Percentiles rank a stretch among this genome's conserved stretches.
Conservation (phyloP, 2,329 filamentous ascomycete species). For the Zalaria obscura region DNA sequence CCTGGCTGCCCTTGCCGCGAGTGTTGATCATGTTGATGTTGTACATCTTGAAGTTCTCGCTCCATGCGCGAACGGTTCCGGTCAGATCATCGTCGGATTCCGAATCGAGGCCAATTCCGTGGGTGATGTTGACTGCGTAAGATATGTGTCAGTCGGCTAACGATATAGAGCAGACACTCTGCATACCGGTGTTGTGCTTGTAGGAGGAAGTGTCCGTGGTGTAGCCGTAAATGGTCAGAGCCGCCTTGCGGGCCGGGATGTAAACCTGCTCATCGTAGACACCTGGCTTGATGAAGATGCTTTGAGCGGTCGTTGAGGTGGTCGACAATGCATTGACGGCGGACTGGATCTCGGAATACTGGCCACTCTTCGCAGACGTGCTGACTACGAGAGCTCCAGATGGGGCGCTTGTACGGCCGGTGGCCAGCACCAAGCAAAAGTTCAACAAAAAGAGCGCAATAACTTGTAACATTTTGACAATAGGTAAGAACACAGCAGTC, state of each 20-base stretch:
- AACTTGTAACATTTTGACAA: conserved; percentile 5
- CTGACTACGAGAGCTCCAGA: conserved; percentile 37
- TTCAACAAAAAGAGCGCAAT: conserved; percentile 6
- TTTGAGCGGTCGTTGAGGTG: conserved; percentile 33
- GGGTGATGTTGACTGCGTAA: conserved; percentile 36
- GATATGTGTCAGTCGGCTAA: too few relatives aligned
- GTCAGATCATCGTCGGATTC: conserved; percentile 40
- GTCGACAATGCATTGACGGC: conserved; percentile 46
- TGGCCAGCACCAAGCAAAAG: conserved; percentile 9
- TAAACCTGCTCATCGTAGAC: conserved; percentile 49
- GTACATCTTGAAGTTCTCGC: conserved; percentile 43
- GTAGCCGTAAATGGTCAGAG: conserved; percentile 44
- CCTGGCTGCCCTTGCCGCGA: conserved; percentile 34
- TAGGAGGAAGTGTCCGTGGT: conserved; percentile 40
- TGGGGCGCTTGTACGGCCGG: conserved; percentile 30
- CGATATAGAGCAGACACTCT: too few relatives aligned
- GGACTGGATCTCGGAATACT: conserved; percentile 37
- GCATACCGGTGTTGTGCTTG: conserved; percentile 30
- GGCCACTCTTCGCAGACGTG: conserved; percentile 18
- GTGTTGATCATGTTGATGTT: conserved; percentile 45
- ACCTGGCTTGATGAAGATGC: conserved; percentile 48
- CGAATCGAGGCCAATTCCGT: conserved; percentile 31
- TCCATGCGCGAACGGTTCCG: conserved; percentile 33
- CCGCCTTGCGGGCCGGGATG: conserved; percentile 32
- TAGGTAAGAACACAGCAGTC: not conserved